Evolutionary conservation across 305 asterid species (phyloP), one percentile per base, ranked within the genome.

Genomic region (Andrographis paniculata): DNA sequence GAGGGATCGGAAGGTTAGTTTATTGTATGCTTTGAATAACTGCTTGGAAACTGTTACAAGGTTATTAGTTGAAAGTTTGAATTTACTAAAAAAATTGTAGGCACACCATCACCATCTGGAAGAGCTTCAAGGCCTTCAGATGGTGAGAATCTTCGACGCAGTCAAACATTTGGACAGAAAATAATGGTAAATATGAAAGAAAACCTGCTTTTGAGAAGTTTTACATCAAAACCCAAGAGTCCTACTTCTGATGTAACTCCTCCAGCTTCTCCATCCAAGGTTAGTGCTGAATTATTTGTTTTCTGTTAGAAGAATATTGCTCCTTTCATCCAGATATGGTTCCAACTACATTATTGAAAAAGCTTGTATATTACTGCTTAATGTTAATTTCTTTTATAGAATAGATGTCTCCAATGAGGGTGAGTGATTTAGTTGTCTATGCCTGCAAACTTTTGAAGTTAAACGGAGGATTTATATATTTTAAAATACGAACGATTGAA

Each of bases 111-210:
- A 48, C 93, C 95, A 50, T 81, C 95, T 57, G 72, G 72, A 60
- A 41, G 61, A 45, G 66, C 61, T 39, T 59, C 67, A 44, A 70
- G 55, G 43, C 45, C 85, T 55, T 50, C 61, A 47, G 84, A 73
- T 42, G 62, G 66, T 18, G 84, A 49, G 64, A 69, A 68, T 50
- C 60, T 84, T 54, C 91, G 72, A 55, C 87, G 83, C 51, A 82
- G 42, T 78, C 97, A 79, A 75, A 80, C 99, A 53, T 63, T 92
- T 33, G 97, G 99, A 42, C 91, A 87, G 68, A 84, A 78, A 49
- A 50, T 92, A 33, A 84, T 92, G 91, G 98, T 91, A 61, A 85
- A 83, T 71, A 70, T 81, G 95, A 80, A 70, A 79, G 93, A 76
- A 52, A 87, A 82, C 66, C 63, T 79, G 54, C 71, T 92, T 50